Conservation (phyloP, 1,284 basidiomycete genomes). For the Trichosporon sp. region DNA sequence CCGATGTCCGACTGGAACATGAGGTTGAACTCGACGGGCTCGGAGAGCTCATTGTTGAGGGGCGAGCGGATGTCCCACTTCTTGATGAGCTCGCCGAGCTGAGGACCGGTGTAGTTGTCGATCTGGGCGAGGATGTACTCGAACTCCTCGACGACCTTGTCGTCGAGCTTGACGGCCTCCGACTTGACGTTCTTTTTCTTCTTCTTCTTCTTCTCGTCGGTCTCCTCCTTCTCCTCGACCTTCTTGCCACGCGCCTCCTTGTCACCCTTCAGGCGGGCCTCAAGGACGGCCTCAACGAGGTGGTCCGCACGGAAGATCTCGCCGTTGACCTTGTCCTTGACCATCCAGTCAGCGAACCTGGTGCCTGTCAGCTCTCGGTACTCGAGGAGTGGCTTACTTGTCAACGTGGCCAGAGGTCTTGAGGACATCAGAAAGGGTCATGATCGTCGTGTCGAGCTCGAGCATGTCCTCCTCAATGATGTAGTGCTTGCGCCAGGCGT, state of each 20-base stretch:
- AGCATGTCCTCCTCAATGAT: constrained; percentile 99
- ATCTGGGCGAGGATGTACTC: constrained; percentile 84
- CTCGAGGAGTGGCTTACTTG: constrained; percentile 57
- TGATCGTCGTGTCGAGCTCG: constrained; percentile 96
- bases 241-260: constrained; percentile 79
- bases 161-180: constrained; percentile 75
- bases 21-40: constrained; percentile 95
- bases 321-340: constrained; percentile 89
- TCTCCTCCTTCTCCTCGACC: constrained; percentile 63
- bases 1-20: constrained; percentile 99
- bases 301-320: constrained; percentile 98
- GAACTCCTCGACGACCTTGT: constrained; percentile 76
- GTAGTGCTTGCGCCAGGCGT: constrained; percentile 97
- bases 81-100: constrained; percentile 84
- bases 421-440: constrained; percentile 93
- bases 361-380: constrained; percentile 23
- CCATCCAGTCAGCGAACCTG: constrained; percentile 97
- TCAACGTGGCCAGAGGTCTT: constrained; percentile 98
- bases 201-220: constrained; percentile 73
- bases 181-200: constrained; percentile 80
- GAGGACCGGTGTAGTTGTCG: constrained; percentile 89
- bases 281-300: constrained; percentile 89
- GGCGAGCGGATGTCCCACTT: constrained; percentile 86
- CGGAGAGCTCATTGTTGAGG: constrained; percentile 85
- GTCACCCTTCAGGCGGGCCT: constrained; percentile 87